Evolutionary conservation across 2,329 filamentous ascomycete species (phyloP).

Genomic region (Ceratocystis ficicola): DNA sequence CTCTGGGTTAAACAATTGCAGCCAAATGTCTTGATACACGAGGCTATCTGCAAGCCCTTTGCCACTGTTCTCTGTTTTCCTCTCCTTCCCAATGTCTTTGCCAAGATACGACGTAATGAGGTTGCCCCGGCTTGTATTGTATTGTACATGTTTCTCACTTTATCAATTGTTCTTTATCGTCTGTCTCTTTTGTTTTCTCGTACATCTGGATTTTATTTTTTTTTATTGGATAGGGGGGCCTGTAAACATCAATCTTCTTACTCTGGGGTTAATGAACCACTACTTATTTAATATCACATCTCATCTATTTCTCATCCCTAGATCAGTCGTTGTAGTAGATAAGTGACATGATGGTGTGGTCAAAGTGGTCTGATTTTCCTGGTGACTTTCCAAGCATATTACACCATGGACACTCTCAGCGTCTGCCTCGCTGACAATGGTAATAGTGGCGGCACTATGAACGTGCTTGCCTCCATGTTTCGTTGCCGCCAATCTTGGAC

Average conservation of each 20-base stretch:
- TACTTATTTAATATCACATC: background rate
- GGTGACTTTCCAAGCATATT: background rate
- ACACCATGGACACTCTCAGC: too few species aligned
- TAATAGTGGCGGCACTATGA: too few species aligned
- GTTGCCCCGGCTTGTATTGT: background rate
- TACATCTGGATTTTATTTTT: too few species aligned
- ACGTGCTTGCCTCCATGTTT: too few species aligned
- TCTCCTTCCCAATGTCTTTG: background rate
- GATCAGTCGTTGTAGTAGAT: background rate
- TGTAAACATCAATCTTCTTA: background rate
- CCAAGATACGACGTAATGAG: slow-evolving; percentile 3
- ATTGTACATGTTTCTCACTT: background rate
- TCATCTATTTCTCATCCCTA: background rate
- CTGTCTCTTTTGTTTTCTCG: background rate
- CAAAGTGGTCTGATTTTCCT: background rate
- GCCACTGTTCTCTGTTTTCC: background rate
- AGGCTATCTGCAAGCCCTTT: background rate
- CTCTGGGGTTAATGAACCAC: background rate
- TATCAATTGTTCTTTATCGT: background rate
- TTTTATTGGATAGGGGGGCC: too few species aligned
- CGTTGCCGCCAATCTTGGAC: too few species aligned
- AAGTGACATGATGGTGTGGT: background rate
- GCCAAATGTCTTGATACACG: background rate
- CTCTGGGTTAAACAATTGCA: background rate
- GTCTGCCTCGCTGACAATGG: too few species aligned